These are phyloP conservation scores for Striga hermonthica DNA, from an alignment of 305 asterid genomes.

Conservation along the genomic window DNA sequence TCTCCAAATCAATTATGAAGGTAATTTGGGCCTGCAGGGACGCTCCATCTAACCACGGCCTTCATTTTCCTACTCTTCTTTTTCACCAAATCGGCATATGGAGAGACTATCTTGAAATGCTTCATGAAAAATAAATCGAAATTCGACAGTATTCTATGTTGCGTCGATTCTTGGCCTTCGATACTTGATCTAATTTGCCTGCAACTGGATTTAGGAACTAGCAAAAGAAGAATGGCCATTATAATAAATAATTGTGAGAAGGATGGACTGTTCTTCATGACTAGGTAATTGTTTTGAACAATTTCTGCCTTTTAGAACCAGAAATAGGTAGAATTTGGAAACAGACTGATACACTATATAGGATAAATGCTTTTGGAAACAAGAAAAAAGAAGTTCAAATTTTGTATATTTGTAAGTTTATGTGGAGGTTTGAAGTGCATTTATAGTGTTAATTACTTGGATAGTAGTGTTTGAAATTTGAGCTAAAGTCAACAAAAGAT, in stretches of 20 bases:
- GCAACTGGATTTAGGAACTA: not conserved
- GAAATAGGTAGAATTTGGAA: not conserved
- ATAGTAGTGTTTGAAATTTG: not conserved
- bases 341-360: too few relatives aligned
- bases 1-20: conserved; percentile 1
- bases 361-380: too few relatives aligned
- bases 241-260: not conserved
- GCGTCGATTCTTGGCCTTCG: not conserved
- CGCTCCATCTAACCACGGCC: not conserved
- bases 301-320: not conserved
- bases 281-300: not conserved
- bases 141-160: not conserved
- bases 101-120: not conserved
- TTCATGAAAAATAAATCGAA: not conserved
- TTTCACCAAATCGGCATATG: not conserved
- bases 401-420: not conserved
- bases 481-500: not conserved
- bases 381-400: not conserved
- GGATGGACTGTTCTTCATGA: not conserved
- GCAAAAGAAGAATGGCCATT: not conserved
- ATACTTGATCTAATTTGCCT: not conserved
- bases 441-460: not conserved
- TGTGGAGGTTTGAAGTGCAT: not conserved
- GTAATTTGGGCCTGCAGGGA: not conserved
- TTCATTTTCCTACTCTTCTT: not conserved